phyloP scores from a whole-genome alignment of 768 basidiomycete genomes.

The Clavulina sp. region DNA sequence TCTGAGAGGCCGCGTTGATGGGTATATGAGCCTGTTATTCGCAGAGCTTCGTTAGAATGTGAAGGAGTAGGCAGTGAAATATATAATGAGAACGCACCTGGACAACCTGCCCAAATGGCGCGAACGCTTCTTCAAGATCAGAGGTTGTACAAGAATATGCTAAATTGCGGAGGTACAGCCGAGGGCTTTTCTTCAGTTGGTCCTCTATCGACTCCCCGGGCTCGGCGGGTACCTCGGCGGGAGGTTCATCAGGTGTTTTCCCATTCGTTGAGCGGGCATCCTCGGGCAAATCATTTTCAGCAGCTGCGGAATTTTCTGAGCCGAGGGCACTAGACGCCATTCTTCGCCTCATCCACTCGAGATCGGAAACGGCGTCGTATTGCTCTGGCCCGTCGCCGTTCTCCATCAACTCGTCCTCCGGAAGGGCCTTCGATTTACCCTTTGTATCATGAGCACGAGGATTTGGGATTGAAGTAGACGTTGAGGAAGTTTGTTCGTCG shows the following conservation, averaged over 20 bases:
- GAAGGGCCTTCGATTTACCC: neutral
- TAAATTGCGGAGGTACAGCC: constrained; percentile 91
- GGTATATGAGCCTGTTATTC: constrained; percentile 37
- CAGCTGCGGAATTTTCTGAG: too few relatives aligned
- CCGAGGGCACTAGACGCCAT: constrained; percentile 21
- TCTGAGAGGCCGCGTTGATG: constrained; percentile 27
- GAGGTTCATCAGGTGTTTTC: neutral
- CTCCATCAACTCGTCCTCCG: neutral
- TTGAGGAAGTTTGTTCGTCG: constrained; percentile 12
- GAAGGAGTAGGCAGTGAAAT: neutral
- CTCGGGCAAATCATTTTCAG: neutral
- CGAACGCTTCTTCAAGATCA: constrained; percentile 50
- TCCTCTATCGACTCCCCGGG: neutral
- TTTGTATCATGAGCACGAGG: too few relatives aligned
- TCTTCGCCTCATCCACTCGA: constrained; percentile 57
- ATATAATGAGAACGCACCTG: constrained; percentile 35
- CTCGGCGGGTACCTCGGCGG: neutral
- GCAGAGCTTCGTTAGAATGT: neutral
- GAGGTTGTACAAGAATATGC: constrained; percentile 62
- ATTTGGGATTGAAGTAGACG: too few relatives aligned
- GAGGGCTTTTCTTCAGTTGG: neutral
- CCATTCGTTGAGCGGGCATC: neutral
- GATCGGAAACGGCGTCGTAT: constrained; percentile 35
- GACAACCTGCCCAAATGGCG: constrained; percentile 47
- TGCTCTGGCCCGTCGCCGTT: neutral